Percentiles rank a stretch among this genome's conserved stretches.
Conservation (phyloP, 2,329 filamentous ascomycete species). For the Penicillium hordei region DNA sequence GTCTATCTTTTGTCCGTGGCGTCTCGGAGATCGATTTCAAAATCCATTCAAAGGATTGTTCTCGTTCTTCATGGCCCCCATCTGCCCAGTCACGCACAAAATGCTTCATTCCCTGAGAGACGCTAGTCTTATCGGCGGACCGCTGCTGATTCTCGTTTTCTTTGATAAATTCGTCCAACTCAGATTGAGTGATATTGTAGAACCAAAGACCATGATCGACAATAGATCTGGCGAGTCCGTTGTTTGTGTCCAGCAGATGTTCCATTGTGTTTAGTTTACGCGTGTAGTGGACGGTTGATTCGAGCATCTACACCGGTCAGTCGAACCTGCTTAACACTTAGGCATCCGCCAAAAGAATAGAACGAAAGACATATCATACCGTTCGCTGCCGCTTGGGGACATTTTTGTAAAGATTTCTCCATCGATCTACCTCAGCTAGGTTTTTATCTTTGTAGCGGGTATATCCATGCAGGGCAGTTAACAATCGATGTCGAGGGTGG, state of each 20-base stretch:
- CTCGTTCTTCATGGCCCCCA: conserved; percentile 50
- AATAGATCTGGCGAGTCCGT: conserved; percentile 49
- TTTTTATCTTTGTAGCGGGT: conserved; percentile 24
- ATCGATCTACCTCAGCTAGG: conserved; percentile 20
- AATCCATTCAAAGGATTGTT: conserved; percentile 40
- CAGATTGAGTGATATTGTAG: conserved; percentile 47
- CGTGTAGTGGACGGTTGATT: conserved; percentile 58
- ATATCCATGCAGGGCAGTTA: conserved; percentile 29
- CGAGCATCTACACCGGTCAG: conserved; percentile 46
- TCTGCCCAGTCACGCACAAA: conserved; percentile 59
- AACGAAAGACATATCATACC: conserved; percentile 6
- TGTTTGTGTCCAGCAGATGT: conserved; percentile 47
- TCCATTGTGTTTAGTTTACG: conserved; percentile 53
- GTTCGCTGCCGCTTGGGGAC: conserved; percentile 18
- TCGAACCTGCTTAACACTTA: background rate
- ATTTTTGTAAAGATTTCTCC: conserved; percentile 25
- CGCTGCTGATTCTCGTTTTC: conserved; percentile 39
- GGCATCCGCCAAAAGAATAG: background rate
- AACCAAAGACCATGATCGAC: conserved; percentile 48
- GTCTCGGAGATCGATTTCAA: conserved; percentile 27
- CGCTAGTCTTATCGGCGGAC: conserved; percentile 49
- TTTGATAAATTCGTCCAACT: conserved; percentile 47
- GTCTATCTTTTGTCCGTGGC: conserved; percentile 1
- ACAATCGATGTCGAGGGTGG: conserved; percentile 29
- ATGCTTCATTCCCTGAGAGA: conserved; percentile 58